Percentiles rank a stretch among this genome's conserved stretches.
Conservation (phyloP, 208 protist species). For the Perkinsela sp. region DNA sequence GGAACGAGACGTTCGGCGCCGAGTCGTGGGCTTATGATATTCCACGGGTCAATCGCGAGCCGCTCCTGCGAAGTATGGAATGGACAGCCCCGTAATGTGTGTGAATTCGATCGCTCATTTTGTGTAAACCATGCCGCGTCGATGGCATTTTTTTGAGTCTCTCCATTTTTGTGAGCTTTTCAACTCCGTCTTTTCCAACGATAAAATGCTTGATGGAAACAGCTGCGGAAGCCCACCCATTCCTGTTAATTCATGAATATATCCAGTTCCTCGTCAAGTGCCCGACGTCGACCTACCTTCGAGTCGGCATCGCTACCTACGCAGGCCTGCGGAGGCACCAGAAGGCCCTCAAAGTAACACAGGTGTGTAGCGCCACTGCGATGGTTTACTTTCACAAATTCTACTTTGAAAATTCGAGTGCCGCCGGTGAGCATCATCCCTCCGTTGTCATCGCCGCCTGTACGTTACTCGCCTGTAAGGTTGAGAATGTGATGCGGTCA, state of each 20-base stretch:
- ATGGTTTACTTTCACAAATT: neutral
- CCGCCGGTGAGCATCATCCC: neutral
- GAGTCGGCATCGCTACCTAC: neutral
- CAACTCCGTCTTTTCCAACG: too few relatives aligned
- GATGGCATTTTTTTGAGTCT: too few relatives aligned
- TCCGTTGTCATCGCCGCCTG: neutral
- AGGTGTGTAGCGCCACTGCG: neutral
- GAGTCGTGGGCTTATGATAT: constrained; percentile 56
- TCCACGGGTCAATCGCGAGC: constrained; percentile 55
- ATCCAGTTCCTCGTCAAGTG: neutral
- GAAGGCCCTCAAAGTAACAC: neutral
- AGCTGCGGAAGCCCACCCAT: too few relatives aligned
- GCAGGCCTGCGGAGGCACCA: neutral
- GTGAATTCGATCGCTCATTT: too few relatives aligned
- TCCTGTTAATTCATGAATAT: too few relatives aligned
- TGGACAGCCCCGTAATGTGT: constrained; percentile 43
- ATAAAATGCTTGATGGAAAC: too few relatives aligned
- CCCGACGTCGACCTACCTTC: neutral
- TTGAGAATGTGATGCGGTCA: neutral
- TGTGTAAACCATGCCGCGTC: too few relatives aligned
- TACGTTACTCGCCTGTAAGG: neutral
- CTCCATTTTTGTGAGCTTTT: too few relatives aligned
- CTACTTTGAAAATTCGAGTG: neutral
- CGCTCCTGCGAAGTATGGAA: constrained; percentile 47
- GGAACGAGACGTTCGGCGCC: constrained; percentile 37